Evolutionary conservation across 192 early-diverging fungal species (phyloP), one percentile per base, ranked within the genome.

Genomic region (Dispira simplex): DNA sequence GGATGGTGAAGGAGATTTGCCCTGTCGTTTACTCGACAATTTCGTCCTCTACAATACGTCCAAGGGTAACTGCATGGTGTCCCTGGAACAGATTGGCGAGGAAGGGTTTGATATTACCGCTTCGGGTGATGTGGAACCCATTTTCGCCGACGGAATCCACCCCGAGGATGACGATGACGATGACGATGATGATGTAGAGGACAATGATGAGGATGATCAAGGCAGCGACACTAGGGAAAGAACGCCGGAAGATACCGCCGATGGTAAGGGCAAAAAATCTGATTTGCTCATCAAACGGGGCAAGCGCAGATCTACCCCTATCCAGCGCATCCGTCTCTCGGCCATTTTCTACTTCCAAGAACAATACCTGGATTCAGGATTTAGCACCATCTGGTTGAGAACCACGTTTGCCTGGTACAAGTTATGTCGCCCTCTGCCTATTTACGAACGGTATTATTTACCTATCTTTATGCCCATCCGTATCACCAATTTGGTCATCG

Each of bases 31-130:
- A 11, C 66, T 82, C 20, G 72, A 80, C 55, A 66, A 80, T 64
- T 82, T 82, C 72, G 69, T 78, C 6, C 63, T 79, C 16, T 82
- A 69, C 60, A 76, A 82, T 59, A 57, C 68, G 44, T 56, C 49
- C 28, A 39, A 63, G 12, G 59, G 68, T 44, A 76, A 77, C 46
- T 20, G 14, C 23, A 43, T 77, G n/a, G 47, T 69, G 1, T 67
- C 73, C 13, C 59, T 80, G 14, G 74, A 75, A n/a, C 71, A 75
- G 21, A 53, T 80, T n/a, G 79, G 75, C 27, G 58, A 64, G n/a
- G 75, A 75, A 44, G 68, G 57, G 2, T 48, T 55, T 0, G 73
- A 82, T 46, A 65, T 82, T 0, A 66, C 71, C 11, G 77, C 74
- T 11, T 68, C 77, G 0, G 81, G 81, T 27, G 66, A 74, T 27